Evolutionary conservation across 2,329 filamentous ascomycete species (phyloP).

Genomic region (Neofusicoccum sp.): DNA sequence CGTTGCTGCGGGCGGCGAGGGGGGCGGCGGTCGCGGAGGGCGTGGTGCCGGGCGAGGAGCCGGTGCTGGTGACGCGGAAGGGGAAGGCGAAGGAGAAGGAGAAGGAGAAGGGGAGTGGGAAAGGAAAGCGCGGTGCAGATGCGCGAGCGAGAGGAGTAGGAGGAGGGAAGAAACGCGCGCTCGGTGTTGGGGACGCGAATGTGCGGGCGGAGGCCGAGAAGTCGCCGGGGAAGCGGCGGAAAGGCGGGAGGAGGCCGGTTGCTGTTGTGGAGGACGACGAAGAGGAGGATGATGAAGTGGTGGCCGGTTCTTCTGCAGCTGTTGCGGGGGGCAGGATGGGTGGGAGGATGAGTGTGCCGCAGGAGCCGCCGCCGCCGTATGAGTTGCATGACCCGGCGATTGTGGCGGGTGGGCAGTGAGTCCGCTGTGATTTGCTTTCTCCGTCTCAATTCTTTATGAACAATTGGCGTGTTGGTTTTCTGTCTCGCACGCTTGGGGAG

Average conservation of each 20-base stretch:
- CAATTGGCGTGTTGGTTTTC: not conserved
- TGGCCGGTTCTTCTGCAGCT: not conserved
- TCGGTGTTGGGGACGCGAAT: not conserved
- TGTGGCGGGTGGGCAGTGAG: not conserved
- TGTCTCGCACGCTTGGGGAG: too few relatives aligned
- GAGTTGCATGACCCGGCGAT: conserved; percentile 27
- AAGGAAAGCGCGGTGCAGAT: not conserved
- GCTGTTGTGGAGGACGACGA: not conserved
- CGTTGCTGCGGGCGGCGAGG: conserved; percentile 3
- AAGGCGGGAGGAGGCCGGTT: conserved; percentile 1
- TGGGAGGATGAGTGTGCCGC: conserved; percentile 22
- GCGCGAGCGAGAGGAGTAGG: not conserved
- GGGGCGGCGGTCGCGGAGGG: not conserved
- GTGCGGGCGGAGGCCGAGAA: conserved; percentile 18
- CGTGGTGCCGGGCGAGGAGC: not conserved
- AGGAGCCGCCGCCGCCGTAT: conserved; percentile 28
- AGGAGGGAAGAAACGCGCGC: conserved; percentile 6
- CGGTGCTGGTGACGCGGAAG: not conserved
- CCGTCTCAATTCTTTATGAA: not conserved
- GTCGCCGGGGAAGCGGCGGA: conserved; percentile 25
- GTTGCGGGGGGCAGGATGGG: not conserved
- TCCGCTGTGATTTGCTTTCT: not conserved
- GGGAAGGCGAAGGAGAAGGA: not conserved
- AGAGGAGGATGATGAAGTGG: not conserved
- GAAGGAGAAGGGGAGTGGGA: not conserved